Evolutionary conservation across 345 rosid genomes (phyloP), one percentile per base, ranked within the genome.

Genomic region (Physaria fendleri): DNA sequence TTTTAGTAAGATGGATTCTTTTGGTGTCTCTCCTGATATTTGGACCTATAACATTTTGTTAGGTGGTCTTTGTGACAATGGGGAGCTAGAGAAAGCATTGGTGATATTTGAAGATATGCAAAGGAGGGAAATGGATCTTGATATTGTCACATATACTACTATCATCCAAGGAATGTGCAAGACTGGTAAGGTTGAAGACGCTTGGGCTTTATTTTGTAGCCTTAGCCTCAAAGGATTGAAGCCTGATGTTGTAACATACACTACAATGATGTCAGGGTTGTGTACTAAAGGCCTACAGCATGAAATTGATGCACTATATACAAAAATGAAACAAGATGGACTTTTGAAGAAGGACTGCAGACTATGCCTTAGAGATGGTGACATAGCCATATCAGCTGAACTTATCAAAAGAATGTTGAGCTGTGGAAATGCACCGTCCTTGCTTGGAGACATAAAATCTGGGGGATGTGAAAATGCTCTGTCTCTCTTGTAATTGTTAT

Each of bases 221-320:
- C 71, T 55, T 11, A 13, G 47, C 32, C 2, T 3, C 39, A 65
- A 65, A 65, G 62, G 62, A 55, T 12, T 44, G 47, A 65, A 65
- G 35, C 69, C 69, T 20, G 52, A 65, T 29, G 13, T 46, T 64
- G 53, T 53, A 42, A 53, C 69, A 42, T 64, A 64, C 53, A 64
- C 69, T 11, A 54, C 69, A 32, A 64, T 64, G 61, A 64, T 64
- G 52, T 11, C 37, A 42, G 69, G 69, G 22, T 64, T 65, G 47
- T 35, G 48, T 65, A 56, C 41, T 1, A 65, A 56, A 55, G 71
- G 64, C 13, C 33, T 65, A 41, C 22, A 35, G 2, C 0, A 10
- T 65, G 71, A 65, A 46, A 4, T 56, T 25, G 56, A 55, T 28
- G 48, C 23, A 14, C 10, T 65, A 25, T 65, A 37, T 56, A 56